These are phyloP conservation scores for Fusarium sp. DNA, from an alignment of 2,329 filamentous ascomycete species.

Conservation along the genomic window DNA sequence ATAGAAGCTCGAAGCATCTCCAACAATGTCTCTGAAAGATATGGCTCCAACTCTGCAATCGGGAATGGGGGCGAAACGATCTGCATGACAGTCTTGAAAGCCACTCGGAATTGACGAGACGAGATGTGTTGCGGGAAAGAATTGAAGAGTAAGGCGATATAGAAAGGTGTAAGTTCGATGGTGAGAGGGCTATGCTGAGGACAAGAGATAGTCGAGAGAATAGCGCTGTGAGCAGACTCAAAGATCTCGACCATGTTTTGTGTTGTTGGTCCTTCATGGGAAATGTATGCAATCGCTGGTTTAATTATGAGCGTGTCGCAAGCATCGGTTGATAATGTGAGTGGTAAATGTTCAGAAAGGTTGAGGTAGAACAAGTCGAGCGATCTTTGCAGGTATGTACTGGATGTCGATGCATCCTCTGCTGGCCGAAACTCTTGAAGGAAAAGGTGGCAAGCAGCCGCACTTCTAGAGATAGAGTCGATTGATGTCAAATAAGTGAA, in stretches of 20 bases:
- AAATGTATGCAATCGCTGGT: conserved; percentile 79
- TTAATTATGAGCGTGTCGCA: conserved; percentile 80
- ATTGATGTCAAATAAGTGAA: conserved; percentile 87
- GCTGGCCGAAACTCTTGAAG: conserved; percentile 68
- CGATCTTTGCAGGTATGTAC: conserved; percentile 68
- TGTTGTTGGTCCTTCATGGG: conserved; percentile 57
- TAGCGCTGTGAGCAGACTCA: conserved; percentile 86
- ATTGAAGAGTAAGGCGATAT: conserved; percentile 82
- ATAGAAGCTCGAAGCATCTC: conserved; percentile 77
- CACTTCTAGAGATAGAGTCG: conserved; percentile 81
- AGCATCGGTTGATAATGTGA: conserved; percentile 72
- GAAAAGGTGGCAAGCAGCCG: conserved; percentile 73
- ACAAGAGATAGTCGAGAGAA: conserved; percentile 82
- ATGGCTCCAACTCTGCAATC: conserved; percentile 77
- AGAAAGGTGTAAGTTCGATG: conserved; percentile 79
- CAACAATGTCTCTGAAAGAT: conserved; percentile 82
- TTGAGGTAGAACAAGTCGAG: conserved; percentile 93
- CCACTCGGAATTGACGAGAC: conserved; percentile 86
- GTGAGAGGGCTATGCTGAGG: conserved; percentile 80
- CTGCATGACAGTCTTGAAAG: conserved; percentile 86
- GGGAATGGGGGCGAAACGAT: conserved; percentile 84
- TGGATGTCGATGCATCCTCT: conserved; percentile 48
- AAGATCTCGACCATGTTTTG: conserved; percentile 72
- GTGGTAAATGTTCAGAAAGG: conserved; percentile 83
- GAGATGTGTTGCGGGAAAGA: conserved; percentile 85